Evolutionary conservation across 1,284 basidiomycete species (phyloP), one percentile per base, ranked within the genome.

Genomic region (Trichosporon sp.): DNA sequence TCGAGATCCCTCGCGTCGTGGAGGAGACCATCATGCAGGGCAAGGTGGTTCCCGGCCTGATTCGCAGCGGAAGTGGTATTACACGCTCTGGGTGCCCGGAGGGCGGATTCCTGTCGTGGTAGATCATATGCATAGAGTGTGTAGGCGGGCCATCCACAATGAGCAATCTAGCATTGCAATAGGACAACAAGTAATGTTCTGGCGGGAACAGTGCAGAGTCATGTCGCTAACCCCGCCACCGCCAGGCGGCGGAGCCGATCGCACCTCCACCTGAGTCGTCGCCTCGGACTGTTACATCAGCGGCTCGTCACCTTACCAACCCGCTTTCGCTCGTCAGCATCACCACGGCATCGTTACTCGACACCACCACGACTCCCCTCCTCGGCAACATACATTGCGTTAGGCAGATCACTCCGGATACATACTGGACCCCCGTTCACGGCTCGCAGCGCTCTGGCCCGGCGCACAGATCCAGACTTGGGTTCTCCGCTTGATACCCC

Each of bases 1-100:
- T 92, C 73, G 89, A 95, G 73, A 88, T 93, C 56, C 89, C 91
- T 56, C 85, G 88, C 5, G 89, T 96, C 60, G 92, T 96, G 49
- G 85, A 87, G 71, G 88, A 92, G 70, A 97, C 94, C 8, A 87
- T 97, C 63, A 83, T 92, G 63, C 83, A 86, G 13, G 94, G 94
- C 3, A 85, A 88, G 73, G 84, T 97, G 52, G 84, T 96, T 14
- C 88, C 91, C 1, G 86, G 88, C 10, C 84, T 96, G 11, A 83
- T 96, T 56, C 86, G 94, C 6, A 91, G 90, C 11, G 94, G 91
- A 1, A 77, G 90, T 59, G 90, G 92, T 74, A 83, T 94, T 10
- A 59, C 64, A 2, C 65, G 74, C n/a, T 37, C 65, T 3, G 71
- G 70, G 3, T 54, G 36, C 31, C 62, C 63, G 25, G 70, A 64